phyloP scores from a whole-genome alignment of 768 basidiomycete species.

The Rickenella mellea region DNA sequence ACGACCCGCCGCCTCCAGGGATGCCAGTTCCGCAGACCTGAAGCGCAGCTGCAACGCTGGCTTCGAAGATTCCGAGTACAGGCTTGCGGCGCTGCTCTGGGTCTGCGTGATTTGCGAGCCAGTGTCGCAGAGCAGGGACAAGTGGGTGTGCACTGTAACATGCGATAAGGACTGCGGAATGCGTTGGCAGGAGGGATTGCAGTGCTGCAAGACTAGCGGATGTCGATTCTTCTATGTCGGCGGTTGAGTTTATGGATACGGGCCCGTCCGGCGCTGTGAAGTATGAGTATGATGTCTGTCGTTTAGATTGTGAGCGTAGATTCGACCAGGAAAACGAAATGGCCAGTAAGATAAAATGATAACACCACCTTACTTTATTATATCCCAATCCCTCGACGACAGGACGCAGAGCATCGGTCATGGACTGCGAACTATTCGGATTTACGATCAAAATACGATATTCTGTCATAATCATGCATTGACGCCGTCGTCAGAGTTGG shows the following conservation, averaged over 20 bases:
- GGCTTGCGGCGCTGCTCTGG: no score
- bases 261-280: constrained; percentile 11
- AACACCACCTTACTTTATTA: constrained; percentile 5
- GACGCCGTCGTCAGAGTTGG: no score
- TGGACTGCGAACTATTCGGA: constrained; percentile 23
- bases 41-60: constrained; percentile 15
- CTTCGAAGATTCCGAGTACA: constrained; percentile 27
- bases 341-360: not conserved
- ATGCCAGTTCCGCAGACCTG: constrained; percentile 14
- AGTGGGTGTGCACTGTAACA: constrained; percentile 27
- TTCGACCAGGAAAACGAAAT: no score
- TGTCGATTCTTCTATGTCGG: constrained; percentile 12
- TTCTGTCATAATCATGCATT: no score
- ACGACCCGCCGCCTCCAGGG: constrained; percentile 12
- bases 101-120: constrained; percentile 9
- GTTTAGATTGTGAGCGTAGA: no score
- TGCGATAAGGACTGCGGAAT: constrained; percentile 14
- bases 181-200: not conserved
- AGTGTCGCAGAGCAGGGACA: no score
- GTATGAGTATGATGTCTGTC: constrained; percentile 11
- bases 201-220: constrained; percentile 5
- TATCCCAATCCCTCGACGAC: constrained; percentile 17
- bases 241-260: constrained; percentile 13
- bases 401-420: no score
- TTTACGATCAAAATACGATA: no score